Conservation (phyloP, 106 monocot genomes). For the Phalaenopsis aphrodite region DNA sequence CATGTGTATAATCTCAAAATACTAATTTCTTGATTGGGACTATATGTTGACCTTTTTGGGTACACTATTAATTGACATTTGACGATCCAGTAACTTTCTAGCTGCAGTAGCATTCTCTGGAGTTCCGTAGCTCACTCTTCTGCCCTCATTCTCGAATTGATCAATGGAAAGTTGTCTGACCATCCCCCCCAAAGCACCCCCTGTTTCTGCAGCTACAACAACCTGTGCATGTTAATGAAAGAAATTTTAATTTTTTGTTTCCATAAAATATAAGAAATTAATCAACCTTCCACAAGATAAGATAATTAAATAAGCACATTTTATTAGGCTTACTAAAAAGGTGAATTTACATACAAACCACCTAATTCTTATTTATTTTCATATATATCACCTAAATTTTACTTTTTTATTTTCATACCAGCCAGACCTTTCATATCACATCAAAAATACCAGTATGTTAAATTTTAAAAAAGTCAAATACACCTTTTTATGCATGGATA, state of each 20-base stretch:
- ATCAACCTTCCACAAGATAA: neutral
- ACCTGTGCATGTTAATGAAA: constrained; percentile 37
- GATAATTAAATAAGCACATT: neutral
- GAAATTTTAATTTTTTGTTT: neutral
- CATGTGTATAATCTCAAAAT: neutral
- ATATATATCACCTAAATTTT: too few species aligned
- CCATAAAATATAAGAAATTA: neutral
- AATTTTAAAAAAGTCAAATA: too few species aligned
- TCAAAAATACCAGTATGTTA: too few species aligned
- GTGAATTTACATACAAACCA: too few species aligned
- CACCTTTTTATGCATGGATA: too few species aligned
- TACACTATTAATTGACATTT: constrained; percentile 94
- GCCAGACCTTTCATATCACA: too few species aligned
- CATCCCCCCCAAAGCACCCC: constrained; percentile 94
- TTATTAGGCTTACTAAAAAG: neutral
- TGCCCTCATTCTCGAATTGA: constrained; percentile 98
- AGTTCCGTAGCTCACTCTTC: constrained; percentile 96
- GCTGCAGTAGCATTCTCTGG: constrained; percentile 95
- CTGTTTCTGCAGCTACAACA: constrained; percentile 94
- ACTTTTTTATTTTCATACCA: too few species aligned
- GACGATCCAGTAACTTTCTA: constrained; percentile 89
- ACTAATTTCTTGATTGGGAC: neutral
- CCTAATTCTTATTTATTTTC: too few species aligned
- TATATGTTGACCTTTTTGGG: constrained; percentile 75
- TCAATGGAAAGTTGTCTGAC: constrained; percentile 95